phyloP scores from a whole-genome alignment of 1,284 basidiomycete genomes.

The Ustilago trichophora region DNA sequence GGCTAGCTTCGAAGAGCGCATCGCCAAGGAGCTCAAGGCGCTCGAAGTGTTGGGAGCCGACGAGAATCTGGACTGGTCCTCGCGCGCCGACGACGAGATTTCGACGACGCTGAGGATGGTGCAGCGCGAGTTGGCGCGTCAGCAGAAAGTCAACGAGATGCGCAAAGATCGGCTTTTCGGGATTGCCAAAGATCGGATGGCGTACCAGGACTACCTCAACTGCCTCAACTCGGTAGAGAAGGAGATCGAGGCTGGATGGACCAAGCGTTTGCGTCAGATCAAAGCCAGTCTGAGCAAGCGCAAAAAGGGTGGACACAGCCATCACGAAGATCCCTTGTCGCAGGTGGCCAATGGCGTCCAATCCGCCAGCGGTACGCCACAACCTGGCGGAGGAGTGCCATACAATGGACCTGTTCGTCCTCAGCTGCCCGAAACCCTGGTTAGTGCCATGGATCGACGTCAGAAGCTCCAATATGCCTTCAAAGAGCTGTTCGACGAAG shows the following conservation, averaged over 20 bases:
- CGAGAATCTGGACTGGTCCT: slow-evolving; percentile 61
- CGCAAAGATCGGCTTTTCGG: slow-evolving; percentile 78
- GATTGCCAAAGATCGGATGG: slow-evolving; percentile 85
- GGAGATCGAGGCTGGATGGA: slow-evolving; percentile 64
- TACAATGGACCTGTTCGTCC: slow-evolving; percentile 56
- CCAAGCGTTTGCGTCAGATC: slow-evolving; percentile 60
- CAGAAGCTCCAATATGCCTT: slow-evolving; percentile 54
- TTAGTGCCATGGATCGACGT: slow-evolving; percentile 55
- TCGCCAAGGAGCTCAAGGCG: slow-evolving; percentile 70
- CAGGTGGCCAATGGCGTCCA: slow-evolving; percentile 28
- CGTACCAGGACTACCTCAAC: slow-evolving; percentile 72
- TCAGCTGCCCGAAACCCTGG: slow-evolving; percentile 56
- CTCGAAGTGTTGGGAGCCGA: slow-evolving; percentile 71
- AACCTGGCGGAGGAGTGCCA: slow-evolving; percentile 19
- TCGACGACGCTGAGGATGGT: slow-evolving; percentile 86
- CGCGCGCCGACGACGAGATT: slow-evolving; percentile 81
- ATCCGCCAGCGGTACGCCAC: slow-evolving; percentile 34
- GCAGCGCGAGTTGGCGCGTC: slow-evolving; percentile 80
- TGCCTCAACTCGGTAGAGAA: slow-evolving; percentile 62
- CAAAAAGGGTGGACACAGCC: slow-evolving; percentile 50
- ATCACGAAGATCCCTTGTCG: slow-evolving; percentile 35
- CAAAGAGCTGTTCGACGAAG: slow-evolving; percentile 57
- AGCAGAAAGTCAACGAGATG: slow-evolving; percentile 82
- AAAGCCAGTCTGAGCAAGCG: slow-evolving; percentile 61
- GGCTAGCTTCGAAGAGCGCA: slow-evolving; percentile 70